Conservation (phyloP, 2,329 filamentous ascomycete species). For the Xylaria multiplex region DNA sequence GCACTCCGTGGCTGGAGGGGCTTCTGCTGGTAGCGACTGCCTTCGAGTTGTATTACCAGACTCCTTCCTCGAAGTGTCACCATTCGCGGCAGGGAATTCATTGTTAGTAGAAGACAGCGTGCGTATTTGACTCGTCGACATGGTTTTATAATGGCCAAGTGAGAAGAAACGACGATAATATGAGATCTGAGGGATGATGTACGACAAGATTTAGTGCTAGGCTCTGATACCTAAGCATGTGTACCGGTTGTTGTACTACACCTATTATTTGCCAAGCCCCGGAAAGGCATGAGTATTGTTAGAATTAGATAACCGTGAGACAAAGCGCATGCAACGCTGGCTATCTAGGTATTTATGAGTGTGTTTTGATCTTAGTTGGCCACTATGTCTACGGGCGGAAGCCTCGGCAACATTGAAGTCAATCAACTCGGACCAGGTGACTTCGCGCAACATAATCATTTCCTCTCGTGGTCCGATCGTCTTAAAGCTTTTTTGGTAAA, state of each 20-base stretch:
- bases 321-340: not conserved
- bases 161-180: not conserved
- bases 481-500: not conserved
- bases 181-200: not conserved
- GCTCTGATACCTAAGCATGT: not conserved
- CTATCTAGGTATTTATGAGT: not conserved
- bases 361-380: not conserved
- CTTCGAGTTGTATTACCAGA: not conserved
- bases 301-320: not conserved
- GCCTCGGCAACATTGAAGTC: not conserved
- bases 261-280: no score
- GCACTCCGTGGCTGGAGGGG: not conserved
- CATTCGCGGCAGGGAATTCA: not conserved
- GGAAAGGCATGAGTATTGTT: not conserved
- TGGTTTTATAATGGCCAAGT: not conserved
- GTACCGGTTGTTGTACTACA: no score
- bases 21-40: not conserved
- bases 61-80: constrained; percentile 29
- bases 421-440: constrained; percentile 10
- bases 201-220: not conserved
- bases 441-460: not conserved
- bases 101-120: not conserved
- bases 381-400: constrained; percentile 4
- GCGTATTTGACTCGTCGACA: constrained; percentile 2
- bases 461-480: not conserved